Evolutionary conservation across 192 early-diverging fungal species (phyloP), one percentile per base, ranked within the genome.

Genomic region (Linnemannia exigua): DNA sequence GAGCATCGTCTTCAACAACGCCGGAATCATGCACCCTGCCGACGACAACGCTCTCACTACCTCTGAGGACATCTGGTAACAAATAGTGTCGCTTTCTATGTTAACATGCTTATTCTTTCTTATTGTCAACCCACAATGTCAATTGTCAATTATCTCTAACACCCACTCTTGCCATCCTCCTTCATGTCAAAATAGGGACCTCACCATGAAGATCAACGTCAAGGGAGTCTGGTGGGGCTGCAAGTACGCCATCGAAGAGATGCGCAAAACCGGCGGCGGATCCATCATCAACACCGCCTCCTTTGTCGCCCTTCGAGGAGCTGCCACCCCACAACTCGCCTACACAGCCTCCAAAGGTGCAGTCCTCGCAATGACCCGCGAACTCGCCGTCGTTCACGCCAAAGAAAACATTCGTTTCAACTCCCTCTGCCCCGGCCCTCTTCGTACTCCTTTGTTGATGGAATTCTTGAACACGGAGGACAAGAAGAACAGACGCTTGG

Each of bases 161-260:
- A 22, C 11, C 58, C 31, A 63, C 58, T 4, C 58, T 17, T 12
- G 12, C 22, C 12, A 31, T 0, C 1, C 28, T 4, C 28, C 25
- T 31, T 9, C 58, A 11, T 16, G 41, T 44, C 41, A 44, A 44
- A 77, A 28, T 72, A 93, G 92, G 92, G 90, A 94, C 66, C 54
- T 91, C 58, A 93, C 92, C 35, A 92, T 96, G 92, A 89, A 95
- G 69, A 95, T 96, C 85, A 97, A 97, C 84, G 94, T 96, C 48
- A 97, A 97, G 85, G 95, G 96, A 35, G 96, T 97, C 25, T 97
- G 96, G 96, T 96, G 84, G 82, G 96, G 96, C 41, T 96, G 94
- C 89, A 95, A 95, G 74, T 93, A 97, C 70, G 94, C 90, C 67
- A 95, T 97, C 74, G 89, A 93, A 70, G 94, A 95, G 58, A 90